phyloP scores from a whole-genome alignment of 163 green algal genomes.

The Scenedesmus sp. region DNA sequence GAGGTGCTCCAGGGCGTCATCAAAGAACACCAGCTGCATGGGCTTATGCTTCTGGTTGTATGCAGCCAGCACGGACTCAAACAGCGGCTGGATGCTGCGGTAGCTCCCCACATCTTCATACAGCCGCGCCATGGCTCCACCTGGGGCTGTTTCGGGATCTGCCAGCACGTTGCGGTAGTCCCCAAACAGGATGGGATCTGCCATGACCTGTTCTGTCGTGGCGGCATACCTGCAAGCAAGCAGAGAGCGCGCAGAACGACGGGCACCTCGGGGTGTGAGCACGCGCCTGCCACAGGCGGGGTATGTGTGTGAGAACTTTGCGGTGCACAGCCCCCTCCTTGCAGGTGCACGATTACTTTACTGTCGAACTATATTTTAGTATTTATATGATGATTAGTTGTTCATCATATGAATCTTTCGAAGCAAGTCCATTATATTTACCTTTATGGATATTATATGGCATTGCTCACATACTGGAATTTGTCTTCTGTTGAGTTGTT shows the following conservation, averaged over 20 bases:
- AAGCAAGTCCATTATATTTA: no score
- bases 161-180: conserved; percentile 68
- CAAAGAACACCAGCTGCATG: conserved; percentile 90
- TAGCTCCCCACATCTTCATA: conserved; percentile 85
- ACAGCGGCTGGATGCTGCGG: conserved; percentile 76
- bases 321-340: no score
- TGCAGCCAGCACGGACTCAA: conserved; percentile 68
- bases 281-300: background rate
- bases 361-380: no score
- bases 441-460: no score
- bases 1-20: conserved; percentile 92
- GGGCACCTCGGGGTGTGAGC: background rate
- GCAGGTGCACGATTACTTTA: no score
- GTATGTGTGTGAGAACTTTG: no score
- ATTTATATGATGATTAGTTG: no score
- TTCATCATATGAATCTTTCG: no score
- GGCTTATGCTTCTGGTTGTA: conserved; percentile 75
- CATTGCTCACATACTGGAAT: no score
- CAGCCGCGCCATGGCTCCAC: conserved; percentile 60
- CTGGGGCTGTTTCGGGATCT: conserved; percentile 22
- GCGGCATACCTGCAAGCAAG: conserved; percentile 44
- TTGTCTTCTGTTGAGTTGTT: no score
- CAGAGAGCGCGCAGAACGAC: background rate
- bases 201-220: conserved; percentile 68
- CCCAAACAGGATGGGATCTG: conserved; percentile 82